Base-by-base conservation (phyloP, 2,329 filamentous ascomycete species). In the Aspergillus uvarum region DNA sequence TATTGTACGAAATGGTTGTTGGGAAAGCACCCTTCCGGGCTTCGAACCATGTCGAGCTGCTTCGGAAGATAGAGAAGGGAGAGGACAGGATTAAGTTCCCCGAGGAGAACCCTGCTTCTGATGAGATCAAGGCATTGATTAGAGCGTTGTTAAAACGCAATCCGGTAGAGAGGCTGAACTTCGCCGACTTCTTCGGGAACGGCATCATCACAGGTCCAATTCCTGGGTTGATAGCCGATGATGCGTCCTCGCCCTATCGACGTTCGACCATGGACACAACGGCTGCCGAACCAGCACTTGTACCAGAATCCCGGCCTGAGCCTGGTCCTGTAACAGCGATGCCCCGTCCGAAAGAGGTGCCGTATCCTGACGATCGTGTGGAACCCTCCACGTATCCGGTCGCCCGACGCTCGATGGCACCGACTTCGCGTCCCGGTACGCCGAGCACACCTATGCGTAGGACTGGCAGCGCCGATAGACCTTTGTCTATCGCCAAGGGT, bases 1-100 rank as follows among this genome's bases (percentile, higher is more conserved):
- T 99, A 8, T 80, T 96, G 24, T 96, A 92, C 73, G 95, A 99
- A 78, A 96, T 99, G 93, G 87, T 95, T 62, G 91, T 89, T 6
- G 94, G 93, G 56, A 89, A 87, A 63, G 92, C 95, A 22, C 95
- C 95, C 0, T 99, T 98, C 77, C 85, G 92, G 65, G 95, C 95
- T 32, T 87, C 87, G 58, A 98, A 99, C 72, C 95, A 99, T 71
- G 93, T 99, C 47, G 95, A 99, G 74, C 81, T 99, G 38, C 83
- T 98, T 48, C 87, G 91, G 62, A 95, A 90, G 79, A 99, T 99
- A 65, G 94, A 98, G 74, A 89, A 89, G 61, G 88, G 89, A 19
- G 89, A 96, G 64, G 94, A 98, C 72, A 82, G 86, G 63, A 96
- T 98, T 76, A 87, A 84, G 65, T 98, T 98, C 67, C 87, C 89